These are phyloP conservation scores for Auricularia sp. DNA, from an alignment of 768 basidiomycete genomes.

Conservation along the genomic window DNA sequence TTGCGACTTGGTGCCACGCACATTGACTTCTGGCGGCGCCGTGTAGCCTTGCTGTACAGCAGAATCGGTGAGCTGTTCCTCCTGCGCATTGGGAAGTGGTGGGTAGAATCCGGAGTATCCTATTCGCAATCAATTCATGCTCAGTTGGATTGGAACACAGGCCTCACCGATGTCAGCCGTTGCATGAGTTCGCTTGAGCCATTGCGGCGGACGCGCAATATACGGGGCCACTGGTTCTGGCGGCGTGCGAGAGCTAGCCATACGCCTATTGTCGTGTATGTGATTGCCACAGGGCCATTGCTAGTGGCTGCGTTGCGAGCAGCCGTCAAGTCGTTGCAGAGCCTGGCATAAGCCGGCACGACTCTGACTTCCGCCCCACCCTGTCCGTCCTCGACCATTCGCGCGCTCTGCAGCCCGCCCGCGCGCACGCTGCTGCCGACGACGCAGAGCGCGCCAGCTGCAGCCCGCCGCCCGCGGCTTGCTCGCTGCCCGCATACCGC, in stretches of 20 bases:
- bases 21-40: slow-evolving; percentile 44
- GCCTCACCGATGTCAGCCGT: slow-evolving; percentile 58
- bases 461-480: no score
- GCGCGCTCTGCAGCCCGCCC: no score
- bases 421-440: no score
- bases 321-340: no score
- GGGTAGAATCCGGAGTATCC: slow-evolving; percentile 73
- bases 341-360: no score
- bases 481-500: no score
- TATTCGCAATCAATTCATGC: slow-evolving; percentile 16
- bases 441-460: no score
- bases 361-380: no score
- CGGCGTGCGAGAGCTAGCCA: background rate
- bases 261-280: background rate
- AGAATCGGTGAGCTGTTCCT: slow-evolving; percentile 54
- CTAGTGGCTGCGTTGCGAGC: no score
- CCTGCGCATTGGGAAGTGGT: slow-evolving; percentile 62
- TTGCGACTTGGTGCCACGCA: slow-evolving; percentile 22
- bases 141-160: no score
- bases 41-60: slow-evolving; percentile 60
- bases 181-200: slow-evolving; percentile 59
- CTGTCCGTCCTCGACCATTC: no score
- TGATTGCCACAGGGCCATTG: no score
- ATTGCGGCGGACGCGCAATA: slow-evolving; percentile 41
- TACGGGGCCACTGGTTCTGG: background rate